Percentiles rank a stretch among this genome's conserved stretches.
These are phyloP conservation scores for Syncephalis plumigaleata DNA, from an alignment of 371 early-diverging fungal species.

Conservation along the genomic window DNA sequence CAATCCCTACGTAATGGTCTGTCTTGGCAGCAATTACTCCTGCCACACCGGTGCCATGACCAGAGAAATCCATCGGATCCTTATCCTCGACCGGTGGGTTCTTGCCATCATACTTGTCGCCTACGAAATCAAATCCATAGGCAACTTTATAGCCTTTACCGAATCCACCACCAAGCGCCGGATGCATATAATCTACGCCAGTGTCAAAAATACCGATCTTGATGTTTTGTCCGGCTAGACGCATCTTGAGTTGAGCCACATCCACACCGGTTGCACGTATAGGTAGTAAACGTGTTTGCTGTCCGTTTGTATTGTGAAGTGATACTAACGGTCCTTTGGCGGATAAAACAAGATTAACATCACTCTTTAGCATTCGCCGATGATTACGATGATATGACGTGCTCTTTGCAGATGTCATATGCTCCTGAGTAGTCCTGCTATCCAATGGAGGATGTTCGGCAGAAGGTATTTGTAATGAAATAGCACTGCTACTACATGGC, in stretches of 20 bases:
- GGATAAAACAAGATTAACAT: too few relatives aligned
- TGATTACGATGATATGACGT: too few relatives aligned
- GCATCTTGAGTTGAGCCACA: constrained; percentile 1
- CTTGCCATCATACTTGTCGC: constrained; percentile 6
- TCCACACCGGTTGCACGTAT: constrained; percentile 4
- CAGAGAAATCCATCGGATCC: constrained; percentile 31
- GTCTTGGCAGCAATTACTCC: constrained; percentile 43
- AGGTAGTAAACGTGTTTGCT: too few relatives aligned
- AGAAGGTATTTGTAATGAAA: too few relatives aligned
- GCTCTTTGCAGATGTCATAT: too few relatives aligned
- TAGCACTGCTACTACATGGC: too few relatives aligned
- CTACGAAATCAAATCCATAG: constrained; percentile 23
- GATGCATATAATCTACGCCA: constrained; percentile 17
- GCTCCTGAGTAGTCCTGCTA: too few relatives aligned
- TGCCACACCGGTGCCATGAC: constrained; percentile 41
- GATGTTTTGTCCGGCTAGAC: constrained; percentile 6
- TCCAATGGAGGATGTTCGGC: too few relatives aligned
- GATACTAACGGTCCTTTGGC: too few relatives aligned
- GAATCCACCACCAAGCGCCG: constrained; percentile 26
- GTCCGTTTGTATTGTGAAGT: too few relatives aligned
- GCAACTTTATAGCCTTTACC: constrained; percentile 14
- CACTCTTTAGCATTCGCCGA: too few relatives aligned
- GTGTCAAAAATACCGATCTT: constrained; percentile 11
- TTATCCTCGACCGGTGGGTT: constrained; percentile 18
- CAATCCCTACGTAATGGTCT: constrained; percentile 36